Conservation (phyloP, 805 yeast genomes). For the Kodamaea sagamina region DNA sequence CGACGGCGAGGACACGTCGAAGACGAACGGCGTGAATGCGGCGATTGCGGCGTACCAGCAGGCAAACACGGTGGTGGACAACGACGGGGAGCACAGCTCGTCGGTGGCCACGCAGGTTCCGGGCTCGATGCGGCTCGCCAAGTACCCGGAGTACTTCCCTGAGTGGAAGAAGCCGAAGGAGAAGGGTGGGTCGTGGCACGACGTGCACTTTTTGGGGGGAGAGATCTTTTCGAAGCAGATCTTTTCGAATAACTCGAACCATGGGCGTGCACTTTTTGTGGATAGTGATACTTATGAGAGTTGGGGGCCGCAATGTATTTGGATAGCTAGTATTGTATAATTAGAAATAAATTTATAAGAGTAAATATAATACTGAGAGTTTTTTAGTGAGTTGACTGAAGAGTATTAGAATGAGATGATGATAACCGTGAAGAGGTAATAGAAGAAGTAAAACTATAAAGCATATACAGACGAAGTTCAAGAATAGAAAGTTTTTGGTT, state of each 20-base stretch:
- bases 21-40: slow-evolving; percentile 33
- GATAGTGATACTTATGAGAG: slow-evolving; percentile 72
- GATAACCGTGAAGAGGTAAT: too few species aligned
- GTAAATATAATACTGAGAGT: neutral
- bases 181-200: slow-evolving; percentile 62
- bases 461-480: too few species aligned
- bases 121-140: slow-evolving; percentile 63
- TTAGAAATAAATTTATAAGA: slow-evolving; percentile 1
- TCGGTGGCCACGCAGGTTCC: slow-evolving; percentile 64
- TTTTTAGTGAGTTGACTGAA: neutral
- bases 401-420: too few species aligned
- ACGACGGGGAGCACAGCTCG: slow-evolving; percentile 29
- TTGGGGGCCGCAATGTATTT: slow-evolving; percentile 77
- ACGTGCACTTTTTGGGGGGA: slow-evolving; percentile 79
- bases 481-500: too few species aligned
- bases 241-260: slow-evolving; percentile 58
- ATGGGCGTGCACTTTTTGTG: slow-evolving; percentile 62
- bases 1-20: slow-evolving; percentile 26
- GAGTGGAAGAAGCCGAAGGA: slow-evolving; percentile 76
- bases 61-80: slow-evolving; percentile 35
- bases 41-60: slow-evolving; percentile 47
- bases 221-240: slow-evolving; percentile 86
- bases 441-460: too few species aligned
- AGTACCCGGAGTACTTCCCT: slow-evolving; percentile 88
- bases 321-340: slow-evolving; percentile 53